These are phyloP conservation scores for Chaetomium cochliodes DNA, from an alignment of 495 filamentous ascomycete genomes.

Conservation along the genomic window DNA sequence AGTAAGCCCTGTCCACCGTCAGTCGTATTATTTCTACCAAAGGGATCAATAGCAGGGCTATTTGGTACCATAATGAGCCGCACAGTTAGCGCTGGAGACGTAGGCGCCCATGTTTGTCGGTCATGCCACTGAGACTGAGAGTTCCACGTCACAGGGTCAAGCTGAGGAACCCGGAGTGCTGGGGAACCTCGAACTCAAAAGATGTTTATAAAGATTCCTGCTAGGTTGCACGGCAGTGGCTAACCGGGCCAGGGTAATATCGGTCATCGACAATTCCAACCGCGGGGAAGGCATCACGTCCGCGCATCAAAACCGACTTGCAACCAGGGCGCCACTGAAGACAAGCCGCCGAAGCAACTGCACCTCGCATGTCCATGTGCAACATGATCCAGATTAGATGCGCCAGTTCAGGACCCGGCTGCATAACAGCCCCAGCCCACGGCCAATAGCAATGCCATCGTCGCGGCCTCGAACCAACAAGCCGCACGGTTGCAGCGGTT, in stretches of 20 bases:
- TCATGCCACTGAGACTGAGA: neutral
- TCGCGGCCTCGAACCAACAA: conserved; percentile 22
- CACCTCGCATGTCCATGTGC: conserved; percentile 3
- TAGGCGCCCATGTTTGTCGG: conserved; percentile 24
- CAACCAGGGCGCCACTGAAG: neutral
- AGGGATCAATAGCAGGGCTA: neutral
- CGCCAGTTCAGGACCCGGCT: neutral
- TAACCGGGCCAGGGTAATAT: neutral
- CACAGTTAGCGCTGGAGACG: conserved; percentile 17
- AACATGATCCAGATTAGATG: conserved; percentile 2
- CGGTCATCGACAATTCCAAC: neutral
- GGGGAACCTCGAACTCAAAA: neutral
- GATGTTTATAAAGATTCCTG: neutral
- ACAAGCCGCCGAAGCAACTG: conserved; percentile 4
- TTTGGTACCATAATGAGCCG: neutral
- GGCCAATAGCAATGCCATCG: conserved; percentile 38
- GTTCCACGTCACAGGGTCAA: neutral
- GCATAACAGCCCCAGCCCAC: conserved; percentile 4
- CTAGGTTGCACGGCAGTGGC: neutral
- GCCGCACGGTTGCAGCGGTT: neutral
- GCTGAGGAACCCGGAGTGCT: neutral
- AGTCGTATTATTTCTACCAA: neutral
- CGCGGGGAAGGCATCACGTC: neutral
- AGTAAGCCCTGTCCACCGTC: neutral
- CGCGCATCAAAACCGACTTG: neutral